These are phyloP conservation scores for Russula compacta DNA, from an alignment of 768 basidiomycete species.

Conservation along the genomic window DNA sequence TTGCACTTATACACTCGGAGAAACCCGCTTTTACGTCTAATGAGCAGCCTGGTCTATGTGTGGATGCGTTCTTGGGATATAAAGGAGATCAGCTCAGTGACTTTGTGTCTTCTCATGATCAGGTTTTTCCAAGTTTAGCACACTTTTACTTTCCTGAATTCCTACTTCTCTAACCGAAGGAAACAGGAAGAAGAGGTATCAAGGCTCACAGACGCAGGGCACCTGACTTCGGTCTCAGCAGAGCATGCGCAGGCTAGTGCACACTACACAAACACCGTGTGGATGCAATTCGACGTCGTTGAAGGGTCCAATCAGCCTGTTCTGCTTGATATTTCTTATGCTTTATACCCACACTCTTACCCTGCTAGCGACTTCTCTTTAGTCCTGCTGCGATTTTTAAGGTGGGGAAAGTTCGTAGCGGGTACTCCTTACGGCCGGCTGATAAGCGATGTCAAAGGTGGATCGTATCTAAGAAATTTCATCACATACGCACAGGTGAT, in stretches of 20 bases:
- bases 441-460: conserved; percentile 3
- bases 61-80: conserved; percentile 19
- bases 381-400: conserved; percentile 11
- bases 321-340: conserved; percentile 11
- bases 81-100: conserved; percentile 6
- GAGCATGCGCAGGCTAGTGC: conserved; percentile 5
- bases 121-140: conserved; percentile 17
- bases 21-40: not conserved
- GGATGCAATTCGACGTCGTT: conserved; percentile 9
- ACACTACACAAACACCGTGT: not conserved
- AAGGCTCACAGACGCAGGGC: not conserved
- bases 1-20: conserved; percentile 3
- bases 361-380: conserved; percentile 3
- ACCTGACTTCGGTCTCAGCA: not conserved
- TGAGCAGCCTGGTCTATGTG: conserved; percentile 8
- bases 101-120: conserved; percentile 11
- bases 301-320: conserved; percentile 1
- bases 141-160: not conserved
- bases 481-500: not conserved
- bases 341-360: not conserved
- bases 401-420: conserved; percentile 3
- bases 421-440: not conserved
- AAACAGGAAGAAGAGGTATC: conserved; percentile 8
- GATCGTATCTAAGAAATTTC: conserved; percentile 13
- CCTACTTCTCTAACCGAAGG: not conserved